Conservation (phyloP, 148 eudicot genomes). For the Persicaria tinctoria region DNA sequence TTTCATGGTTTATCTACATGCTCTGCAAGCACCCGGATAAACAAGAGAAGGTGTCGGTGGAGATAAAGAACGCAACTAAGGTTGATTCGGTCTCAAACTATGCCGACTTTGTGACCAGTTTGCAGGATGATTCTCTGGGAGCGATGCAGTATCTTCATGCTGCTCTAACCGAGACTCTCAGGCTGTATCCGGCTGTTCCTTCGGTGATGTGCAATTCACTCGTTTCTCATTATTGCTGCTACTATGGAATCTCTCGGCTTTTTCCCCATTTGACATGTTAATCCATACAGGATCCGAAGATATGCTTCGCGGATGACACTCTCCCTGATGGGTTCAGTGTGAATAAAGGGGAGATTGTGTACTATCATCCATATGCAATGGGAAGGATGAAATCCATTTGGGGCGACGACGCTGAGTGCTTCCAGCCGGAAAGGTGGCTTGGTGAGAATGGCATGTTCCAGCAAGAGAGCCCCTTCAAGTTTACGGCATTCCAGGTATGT, state of each 20-base stretch:
- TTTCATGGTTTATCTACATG: conserved; percentile 74
- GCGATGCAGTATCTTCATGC: conserved; percentile 81
- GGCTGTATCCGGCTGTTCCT: conserved; percentile 80
- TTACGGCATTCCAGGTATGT: conserved; percentile 66
- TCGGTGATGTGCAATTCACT: conserved; percentile 32
- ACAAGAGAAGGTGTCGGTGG: conserved; percentile 54
- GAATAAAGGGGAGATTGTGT: conserved; percentile 64
- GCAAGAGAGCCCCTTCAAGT: conserved; percentile 67
- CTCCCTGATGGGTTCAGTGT: conserved; percentile 71
- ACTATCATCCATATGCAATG: conserved; percentile 78
- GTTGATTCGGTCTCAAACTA: background rate
- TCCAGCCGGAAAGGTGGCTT: conserved; percentile 79
- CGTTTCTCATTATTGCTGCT: background rate
- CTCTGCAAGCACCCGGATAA: conserved; percentile 52
- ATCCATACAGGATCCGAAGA: conserved; percentile 40
- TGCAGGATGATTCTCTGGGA: conserved; percentile 46
- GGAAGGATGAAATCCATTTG: conserved; percentile 74
- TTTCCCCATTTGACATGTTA: background rate
- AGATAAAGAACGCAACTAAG: conserved; percentile 27
- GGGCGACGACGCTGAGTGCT: conserved; percentile 72
- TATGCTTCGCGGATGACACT: conserved; percentile 61
- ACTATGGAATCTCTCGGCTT: no score
- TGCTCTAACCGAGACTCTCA: conserved; percentile 64
- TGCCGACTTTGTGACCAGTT: no score
- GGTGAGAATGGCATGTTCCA: conserved; percentile 55